A percentile compares a stretch with the other conserved stretches of the same genome.
Conservation (phyloP, 805 yeast species). For the Zygotorulaspora chibaensis region DNA sequence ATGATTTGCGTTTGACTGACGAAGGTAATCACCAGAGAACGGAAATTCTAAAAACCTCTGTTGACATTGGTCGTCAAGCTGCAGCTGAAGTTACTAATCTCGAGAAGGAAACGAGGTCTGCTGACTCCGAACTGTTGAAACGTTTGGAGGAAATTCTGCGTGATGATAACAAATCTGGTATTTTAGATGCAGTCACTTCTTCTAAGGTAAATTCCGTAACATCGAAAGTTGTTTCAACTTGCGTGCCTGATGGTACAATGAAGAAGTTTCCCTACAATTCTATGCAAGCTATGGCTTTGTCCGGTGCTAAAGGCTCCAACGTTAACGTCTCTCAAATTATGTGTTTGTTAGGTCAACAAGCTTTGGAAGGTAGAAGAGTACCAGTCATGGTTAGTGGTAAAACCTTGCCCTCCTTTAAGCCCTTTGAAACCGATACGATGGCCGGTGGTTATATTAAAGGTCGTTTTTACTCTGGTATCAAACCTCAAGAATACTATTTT, state of each 20-base stretch:
- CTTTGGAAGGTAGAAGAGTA: conserved; percentile 97
- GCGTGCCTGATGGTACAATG: conserved; percentile 96
- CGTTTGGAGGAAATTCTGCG: conserved; percentile 92
- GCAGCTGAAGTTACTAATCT: conserved; percentile 93
- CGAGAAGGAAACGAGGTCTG: conserved; percentile 44
- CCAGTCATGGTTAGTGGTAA: conserved; percentile 99
- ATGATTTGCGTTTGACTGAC: conserved; percentile 84
- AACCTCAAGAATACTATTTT: conserved; percentile 98
- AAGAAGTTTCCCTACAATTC: conserved; percentile 92
- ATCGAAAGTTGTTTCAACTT: conserved; percentile 86
- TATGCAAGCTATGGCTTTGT: conserved; percentile 98
- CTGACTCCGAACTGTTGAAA: conserved; percentile 73
- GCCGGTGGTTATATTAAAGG: conserved; percentile 98
- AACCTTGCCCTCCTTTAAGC: conserved; percentile 92
- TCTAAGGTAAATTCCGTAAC: conserved; percentile 89
- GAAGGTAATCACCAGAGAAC: conserved; percentile 90
- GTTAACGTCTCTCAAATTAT: conserved; percentile 98
- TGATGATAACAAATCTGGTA: conserved; percentile 87
- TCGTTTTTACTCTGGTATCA: conserved; percentile 94
- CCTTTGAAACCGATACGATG: conserved; percentile 93
- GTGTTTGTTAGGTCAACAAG: conserved; percentile 99
- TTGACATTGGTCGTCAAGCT: conserved; percentile 82
- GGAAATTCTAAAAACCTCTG: conserved; percentile 72
- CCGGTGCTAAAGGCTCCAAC: conserved; percentile 98
- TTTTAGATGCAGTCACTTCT: conserved; percentile 92